These are phyloP conservation scores for Neospora caninum DNA, from an alignment of 169 alveolate genomes.

Conservation along the genomic window DNA sequence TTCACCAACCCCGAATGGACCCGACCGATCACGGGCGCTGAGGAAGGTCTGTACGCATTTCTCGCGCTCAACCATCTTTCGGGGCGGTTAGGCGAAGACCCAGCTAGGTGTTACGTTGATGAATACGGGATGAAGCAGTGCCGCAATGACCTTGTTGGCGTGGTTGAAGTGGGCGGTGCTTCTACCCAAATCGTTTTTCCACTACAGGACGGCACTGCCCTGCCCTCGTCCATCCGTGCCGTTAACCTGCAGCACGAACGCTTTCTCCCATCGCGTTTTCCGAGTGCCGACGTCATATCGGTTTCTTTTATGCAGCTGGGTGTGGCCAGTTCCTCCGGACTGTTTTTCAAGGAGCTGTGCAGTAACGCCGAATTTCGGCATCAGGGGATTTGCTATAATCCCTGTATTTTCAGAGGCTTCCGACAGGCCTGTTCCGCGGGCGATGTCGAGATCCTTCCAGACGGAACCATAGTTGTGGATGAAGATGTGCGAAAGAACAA, in stretches of 20 bases:
- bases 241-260: background rate
- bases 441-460: background rate
- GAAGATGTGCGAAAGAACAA: background rate
- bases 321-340: slow-evolving; percentile 3
- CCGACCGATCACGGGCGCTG: slow-evolving; percentile 40
- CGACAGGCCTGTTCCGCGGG: slow-evolving; percentile 50
- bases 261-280: background rate
- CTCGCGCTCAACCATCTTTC: slow-evolving; percentile 9
- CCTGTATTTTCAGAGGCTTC: slow-evolving; percentile 15
- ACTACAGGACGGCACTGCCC: background rate
- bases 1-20: slow-evolving; percentile 37
- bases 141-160: slow-evolving; percentile 32
- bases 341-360: slow-evolving; percentile 31
- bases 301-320: slow-evolving; percentile 45
- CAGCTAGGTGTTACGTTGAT: background rate
- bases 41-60: slow-evolving; percentile 40
- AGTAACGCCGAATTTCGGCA: background rate
- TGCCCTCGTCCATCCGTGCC: slow-evolving; percentile 14
- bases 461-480: background rate
- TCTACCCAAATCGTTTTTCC: slow-evolving; percentile 55
- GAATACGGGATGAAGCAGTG: background rate
- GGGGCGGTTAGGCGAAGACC: background rate
- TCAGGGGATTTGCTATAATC: slow-evolving; percentile 32
- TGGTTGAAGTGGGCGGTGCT: slow-evolving; percentile 57
- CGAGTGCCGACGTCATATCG: slow-evolving; percentile 14